Percentiles rank a stretch among this genome's conserved stretches.
phyloP scores from a whole-genome alignment of 805 yeast genomes.

The Wickerhamiella sergipiensis region DNA sequence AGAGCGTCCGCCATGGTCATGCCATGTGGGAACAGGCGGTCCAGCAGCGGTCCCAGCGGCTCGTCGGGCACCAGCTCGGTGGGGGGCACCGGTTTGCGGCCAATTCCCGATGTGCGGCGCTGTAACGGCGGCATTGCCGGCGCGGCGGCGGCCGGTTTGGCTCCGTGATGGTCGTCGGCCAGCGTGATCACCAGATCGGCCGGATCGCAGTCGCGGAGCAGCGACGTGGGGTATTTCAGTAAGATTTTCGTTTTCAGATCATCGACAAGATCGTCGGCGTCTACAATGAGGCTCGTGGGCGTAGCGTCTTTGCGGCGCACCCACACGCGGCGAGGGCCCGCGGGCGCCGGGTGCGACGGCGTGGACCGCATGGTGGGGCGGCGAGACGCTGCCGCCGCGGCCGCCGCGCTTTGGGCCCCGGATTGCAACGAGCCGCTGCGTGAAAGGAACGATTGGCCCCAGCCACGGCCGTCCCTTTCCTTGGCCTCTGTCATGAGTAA shows the following conservation, averaged over 20 bases:
- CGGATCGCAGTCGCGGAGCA: constrained; percentile 50
- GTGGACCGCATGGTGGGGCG: background rate
- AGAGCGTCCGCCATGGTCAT: constrained; percentile 56
- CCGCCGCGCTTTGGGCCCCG: background rate
- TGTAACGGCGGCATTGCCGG: background rate
- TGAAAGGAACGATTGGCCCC: background rate
- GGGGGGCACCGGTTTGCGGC: constrained; percentile 1
- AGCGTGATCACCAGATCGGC: constrained; percentile 36
- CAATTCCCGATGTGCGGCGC: constrained; percentile 1
- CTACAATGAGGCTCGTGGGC: constrained; percentile 59
- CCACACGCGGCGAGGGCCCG: constrained; percentile 24
- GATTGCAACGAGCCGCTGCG: background rate
- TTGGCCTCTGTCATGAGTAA: background rate
- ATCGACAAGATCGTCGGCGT: constrained; percentile 56
- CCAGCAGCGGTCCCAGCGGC: constrained; percentile 43
- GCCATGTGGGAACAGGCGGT: constrained; percentile 48
- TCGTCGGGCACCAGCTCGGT: constrained; percentile 40
- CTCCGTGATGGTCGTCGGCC: constrained; percentile 7
- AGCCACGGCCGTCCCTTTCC: background rate
- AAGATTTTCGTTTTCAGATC: constrained; percentile 54
- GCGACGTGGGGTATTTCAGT: constrained; percentile 51
- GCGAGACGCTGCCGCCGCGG: background rate
- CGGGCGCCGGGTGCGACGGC: background rate
- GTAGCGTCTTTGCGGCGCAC: constrained; percentile 24
- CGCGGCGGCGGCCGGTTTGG: background rate